Conservation (phyloP, 139 green algal genomes). For the Coelastrella sp. region DNA sequence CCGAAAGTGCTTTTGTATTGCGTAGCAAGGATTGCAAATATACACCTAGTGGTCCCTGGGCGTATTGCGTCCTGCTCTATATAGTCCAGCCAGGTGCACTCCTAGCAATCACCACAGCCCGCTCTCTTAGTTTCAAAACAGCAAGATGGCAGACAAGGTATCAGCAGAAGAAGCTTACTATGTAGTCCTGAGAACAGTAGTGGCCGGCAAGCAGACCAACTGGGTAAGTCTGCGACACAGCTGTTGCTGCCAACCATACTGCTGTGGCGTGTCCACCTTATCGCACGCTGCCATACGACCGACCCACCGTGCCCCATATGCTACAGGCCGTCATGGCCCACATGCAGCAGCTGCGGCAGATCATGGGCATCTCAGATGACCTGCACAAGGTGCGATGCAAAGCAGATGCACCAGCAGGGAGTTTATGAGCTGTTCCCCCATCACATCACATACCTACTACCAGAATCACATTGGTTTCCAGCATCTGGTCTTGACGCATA, state of each 20-base stretch:
- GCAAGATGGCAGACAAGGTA: neutral
- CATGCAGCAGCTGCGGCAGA: slow-evolving; percentile 41
- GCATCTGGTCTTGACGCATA: no score
- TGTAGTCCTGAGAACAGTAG: slow-evolving; percentile 28
- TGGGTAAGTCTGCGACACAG: neutral
- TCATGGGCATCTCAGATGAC: slow-evolving; percentile 43
- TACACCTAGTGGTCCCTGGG: no score
- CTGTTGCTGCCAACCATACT: neutral
- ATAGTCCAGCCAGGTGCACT: neutral
- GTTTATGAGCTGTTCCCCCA: no score
- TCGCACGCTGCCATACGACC: no score
- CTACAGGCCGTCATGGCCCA: slow-evolving; percentile 33
- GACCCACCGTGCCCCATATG: no score
- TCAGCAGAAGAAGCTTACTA: slow-evolving; percentile 36
- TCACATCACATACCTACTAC: no score
- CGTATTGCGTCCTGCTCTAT: neutral
- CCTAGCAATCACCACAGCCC: neutral
- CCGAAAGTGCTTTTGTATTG: no score
- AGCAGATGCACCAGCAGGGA: neutral
- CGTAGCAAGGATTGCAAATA: no score
- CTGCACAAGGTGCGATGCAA: slow-evolving; percentile 33
- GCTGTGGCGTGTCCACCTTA: no score
- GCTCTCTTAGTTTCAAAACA: neutral
- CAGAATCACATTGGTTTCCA: no score
- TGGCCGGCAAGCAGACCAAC: slow-evolving; percentile 40